Evolutionary conservation across 129 eudicot species (phyloP), one percentile per base, ranked within the genome.

Genomic region (Saposhnikovia divaricata): DNA sequence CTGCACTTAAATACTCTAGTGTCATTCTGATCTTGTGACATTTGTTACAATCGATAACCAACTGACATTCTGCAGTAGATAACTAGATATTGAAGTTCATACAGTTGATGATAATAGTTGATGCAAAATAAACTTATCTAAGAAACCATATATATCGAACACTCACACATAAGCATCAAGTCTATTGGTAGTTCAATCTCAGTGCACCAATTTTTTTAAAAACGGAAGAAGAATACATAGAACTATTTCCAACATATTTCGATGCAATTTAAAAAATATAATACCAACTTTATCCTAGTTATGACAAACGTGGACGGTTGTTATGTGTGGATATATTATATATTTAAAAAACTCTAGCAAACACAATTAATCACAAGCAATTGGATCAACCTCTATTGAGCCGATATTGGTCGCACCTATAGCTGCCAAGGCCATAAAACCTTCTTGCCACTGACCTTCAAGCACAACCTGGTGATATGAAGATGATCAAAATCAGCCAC

Each of bases 381-480:
- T 28, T 28, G 16, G 63, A 80, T 10, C 19, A 40, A 93, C 98
- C 96, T 92, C 90, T 43, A 95, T 95, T 46, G 99, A 95, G 50
- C 99, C 99, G 81, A 95, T 90, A 83, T 87, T 95, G 80, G 99
- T 92, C 79, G 99, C 99, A 74, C 99, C 99, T 0, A 95, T 76
- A 78, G 99, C 99, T 81, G 97, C 97, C 93, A 95, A 76, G 83
- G 99, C 96, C 85, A 95, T 87, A 87, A 87, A 95, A 74, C 99
- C 99, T 90, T 90, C 90, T 84, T 87, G 80, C 97, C 99, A 95
- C 72, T 82, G 84, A 77, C 99, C 97, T 88, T 95, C 99, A 80
- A 95, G 90, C 81, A 92, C 97, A 83, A 95, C 93, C 99, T 95
- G 86, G 77, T 76, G 81, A 85, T 59, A 77, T 55, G 31, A 74